Evolutionary conservation across 192 early-diverging fungal genomes (phyloP), one percentile per base, ranked within the genome.

Genomic region (Mortierella hygrophila): DNA sequence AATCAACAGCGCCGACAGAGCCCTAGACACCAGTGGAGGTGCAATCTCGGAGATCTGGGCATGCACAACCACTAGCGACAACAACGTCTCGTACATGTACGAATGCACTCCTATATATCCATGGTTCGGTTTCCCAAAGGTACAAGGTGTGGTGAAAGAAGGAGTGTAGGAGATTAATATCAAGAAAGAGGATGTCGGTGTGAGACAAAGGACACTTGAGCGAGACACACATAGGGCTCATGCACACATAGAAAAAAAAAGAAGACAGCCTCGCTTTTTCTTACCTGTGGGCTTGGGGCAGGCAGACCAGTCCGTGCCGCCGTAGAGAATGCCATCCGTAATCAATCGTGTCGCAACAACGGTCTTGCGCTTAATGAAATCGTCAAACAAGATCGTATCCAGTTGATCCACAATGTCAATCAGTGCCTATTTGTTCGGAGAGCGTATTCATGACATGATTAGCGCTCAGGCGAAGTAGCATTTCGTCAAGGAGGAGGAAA

Each of bases 11-110:
- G 91, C 92, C 35, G 94, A 93, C 63, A 99, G 83, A 7, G 97
- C 93, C 9, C 95, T 92, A 81, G 91, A 90, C 13, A 98, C 92
- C 23, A 99, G 89, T 29, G 92, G 93, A 73, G 95, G 93, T 35
- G 95, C 95, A 29, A 97, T 92, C 82, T 95, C 96, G 68, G 92
- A 97, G 69, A 99, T 94, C 88, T 97, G 93, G 0, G 98, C 94
- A 80, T 99, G 98, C 4, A 96, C 94, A 80, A 97, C 91, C 16
- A 99, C 98, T 68, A 99, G 82, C 55, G 91, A 91, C 74, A 98
- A 91, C 75, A 99, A 83, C 44, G 97, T 94, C 77, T 97, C 95
- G 42, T 94, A 95, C 44, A 96, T 94, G 89, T 97, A 97, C 9
- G 97, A 92, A 73, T 97, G 95, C 11, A 98, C 95, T 78, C 97